These are phyloP conservation scores for Hevea brasiliensis DNA, from an alignment of 345 rosid genomes.

Conservation along the genomic window DNA sequence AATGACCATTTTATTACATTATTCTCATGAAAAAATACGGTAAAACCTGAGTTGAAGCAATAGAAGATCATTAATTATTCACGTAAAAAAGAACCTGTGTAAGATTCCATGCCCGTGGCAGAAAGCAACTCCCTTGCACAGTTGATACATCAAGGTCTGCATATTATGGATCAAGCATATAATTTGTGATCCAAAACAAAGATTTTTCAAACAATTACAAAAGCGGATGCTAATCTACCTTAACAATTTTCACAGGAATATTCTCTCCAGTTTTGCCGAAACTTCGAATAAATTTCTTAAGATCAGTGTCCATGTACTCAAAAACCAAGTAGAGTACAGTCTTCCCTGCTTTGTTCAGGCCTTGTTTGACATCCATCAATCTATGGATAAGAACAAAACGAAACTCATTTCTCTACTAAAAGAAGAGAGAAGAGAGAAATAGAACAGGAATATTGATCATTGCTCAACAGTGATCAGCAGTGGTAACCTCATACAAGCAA, in stretches of 20 bases:
- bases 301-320: conserved; percentile 90
- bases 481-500: no score
- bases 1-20: background rate
- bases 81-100: conserved; percentile 59
- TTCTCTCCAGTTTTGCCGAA: conserved; percentile 61
- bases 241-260: conserved; percentile 50
- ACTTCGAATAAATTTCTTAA: conserved; percentile 76
- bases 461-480: no score
- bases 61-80: background rate
- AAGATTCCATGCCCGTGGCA: conserved; percentile 95
- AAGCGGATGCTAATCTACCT: conserved; percentile 32
- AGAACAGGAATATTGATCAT: background rate
- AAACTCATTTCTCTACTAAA: background rate
- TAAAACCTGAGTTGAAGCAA: no score
- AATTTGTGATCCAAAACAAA: background rate
- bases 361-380: conserved; percentile 91
- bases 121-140: conserved; percentile 91
- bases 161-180: background rate
- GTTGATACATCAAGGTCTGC: conserved; percentile 95
- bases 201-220: background rate
- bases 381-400: conserved; percentile 30
- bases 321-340: conserved; percentile 88
- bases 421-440: no score
- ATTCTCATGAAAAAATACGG: background rate
- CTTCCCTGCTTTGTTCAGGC: conserved; percentile 81